Evolutionary conservation across 768 basidiomycete genomes (phyloP).

Genomic region (Dacryopinax primogenitus): DNA sequence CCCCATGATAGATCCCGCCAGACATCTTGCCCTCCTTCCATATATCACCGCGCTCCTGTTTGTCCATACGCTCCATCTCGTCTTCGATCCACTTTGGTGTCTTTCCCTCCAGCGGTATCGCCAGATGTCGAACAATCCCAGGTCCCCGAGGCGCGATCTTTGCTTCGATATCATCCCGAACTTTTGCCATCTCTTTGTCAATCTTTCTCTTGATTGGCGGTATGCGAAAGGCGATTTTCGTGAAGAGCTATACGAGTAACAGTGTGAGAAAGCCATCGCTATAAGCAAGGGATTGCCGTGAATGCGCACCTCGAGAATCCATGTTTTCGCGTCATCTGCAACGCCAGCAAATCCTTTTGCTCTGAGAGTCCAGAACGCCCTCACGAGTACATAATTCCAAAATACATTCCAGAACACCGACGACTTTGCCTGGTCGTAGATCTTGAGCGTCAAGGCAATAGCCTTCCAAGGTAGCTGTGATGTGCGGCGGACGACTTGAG

Average conservation of each 20-base stretch:
- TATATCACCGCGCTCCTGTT: slow-evolving; percentile 30
- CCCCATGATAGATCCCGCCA: slow-evolving; percentile 77
- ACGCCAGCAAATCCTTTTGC: slow-evolving; percentile 46
- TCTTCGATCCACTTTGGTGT: slow-evolving; percentile 57
- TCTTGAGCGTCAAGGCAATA: not conserved
- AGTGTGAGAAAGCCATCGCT: not conserved
- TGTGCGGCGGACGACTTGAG: not conserved
- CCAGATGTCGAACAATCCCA: slow-evolving; percentile 49
- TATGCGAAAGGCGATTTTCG: slow-evolving; percentile 47
- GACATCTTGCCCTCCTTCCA: slow-evolving; percentile 67
- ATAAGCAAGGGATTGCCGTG: not conserved
- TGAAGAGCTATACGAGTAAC: slow-evolving; percentile 32
- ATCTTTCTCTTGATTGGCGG: slow-evolving; percentile 52
- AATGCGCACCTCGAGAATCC: slow-evolving; percentile 9
- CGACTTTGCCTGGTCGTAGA: not conserved
- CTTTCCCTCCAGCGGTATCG: slow-evolving; percentile 52
- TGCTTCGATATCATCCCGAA: slow-evolving; percentile 50
- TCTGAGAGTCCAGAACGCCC: slow-evolving; percentile 47
- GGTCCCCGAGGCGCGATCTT: slow-evolving; percentile 54
- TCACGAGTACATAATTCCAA: slow-evolving; percentile 35
- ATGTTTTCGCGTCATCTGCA: slow-evolving; percentile 34
- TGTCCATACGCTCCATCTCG: slow-evolving; percentile 63
- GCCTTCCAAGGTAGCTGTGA: not conserved
- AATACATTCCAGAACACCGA: slow-evolving; percentile 47
- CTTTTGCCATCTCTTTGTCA: slow-evolving; percentile 47